phyloP scores from a whole-genome alignment of 305 asterid genomes.

The Caryopteris hybrid region DNA sequence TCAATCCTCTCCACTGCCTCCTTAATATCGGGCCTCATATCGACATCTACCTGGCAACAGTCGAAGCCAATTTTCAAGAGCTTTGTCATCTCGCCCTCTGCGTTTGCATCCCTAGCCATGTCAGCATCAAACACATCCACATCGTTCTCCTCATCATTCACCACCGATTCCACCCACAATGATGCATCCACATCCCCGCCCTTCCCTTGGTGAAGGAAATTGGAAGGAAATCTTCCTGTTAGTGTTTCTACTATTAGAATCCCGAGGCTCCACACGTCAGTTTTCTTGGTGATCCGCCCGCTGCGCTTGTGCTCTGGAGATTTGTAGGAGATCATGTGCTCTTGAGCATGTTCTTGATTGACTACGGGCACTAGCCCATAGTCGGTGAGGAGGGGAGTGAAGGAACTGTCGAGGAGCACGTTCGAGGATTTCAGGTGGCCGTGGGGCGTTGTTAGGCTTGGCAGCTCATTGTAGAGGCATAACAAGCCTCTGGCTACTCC shows the following conservation, averaged over 20 bases:
- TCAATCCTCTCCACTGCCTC: conserved; percentile 49
- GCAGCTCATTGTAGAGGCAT: conserved; percentile 61
- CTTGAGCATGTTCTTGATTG: conserved; percentile 51
- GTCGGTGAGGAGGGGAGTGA: conserved; percentile 51
- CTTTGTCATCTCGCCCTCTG: conserved; percentile 49
- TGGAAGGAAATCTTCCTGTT: conserved; percentile 55
- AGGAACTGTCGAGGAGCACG: conserved; percentile 44
- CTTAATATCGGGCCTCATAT: conserved; percentile 44
- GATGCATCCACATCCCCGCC: conserved; percentile 39
- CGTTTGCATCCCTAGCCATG: conserved; percentile 26
- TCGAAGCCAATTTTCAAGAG: conserved; percentile 46
- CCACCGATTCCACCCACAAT: conserved; percentile 41
- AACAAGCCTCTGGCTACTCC: conserved; percentile 58
- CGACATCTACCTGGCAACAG: conserved; percentile 47
- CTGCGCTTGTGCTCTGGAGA: conserved; percentile 51
- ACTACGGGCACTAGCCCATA: conserved; percentile 57
- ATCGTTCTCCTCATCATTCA: conserved; percentile 20
- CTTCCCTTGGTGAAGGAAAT: conserved; percentile 45
- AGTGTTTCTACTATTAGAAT: conserved; percentile 51
- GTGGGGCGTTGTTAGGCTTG: conserved; percentile 57
- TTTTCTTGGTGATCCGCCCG: conserved; percentile 56
- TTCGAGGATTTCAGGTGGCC: conserved; percentile 77
- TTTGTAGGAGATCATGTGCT: conserved; percentile 66
- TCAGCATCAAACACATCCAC: conserved; percentile 42
- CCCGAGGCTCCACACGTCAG: conserved; percentile 67